These are phyloP conservation scores for Nakazawaea anatomiae DNA, from an alignment of 805 yeast genomes.

Conservation along the genomic window DNA sequence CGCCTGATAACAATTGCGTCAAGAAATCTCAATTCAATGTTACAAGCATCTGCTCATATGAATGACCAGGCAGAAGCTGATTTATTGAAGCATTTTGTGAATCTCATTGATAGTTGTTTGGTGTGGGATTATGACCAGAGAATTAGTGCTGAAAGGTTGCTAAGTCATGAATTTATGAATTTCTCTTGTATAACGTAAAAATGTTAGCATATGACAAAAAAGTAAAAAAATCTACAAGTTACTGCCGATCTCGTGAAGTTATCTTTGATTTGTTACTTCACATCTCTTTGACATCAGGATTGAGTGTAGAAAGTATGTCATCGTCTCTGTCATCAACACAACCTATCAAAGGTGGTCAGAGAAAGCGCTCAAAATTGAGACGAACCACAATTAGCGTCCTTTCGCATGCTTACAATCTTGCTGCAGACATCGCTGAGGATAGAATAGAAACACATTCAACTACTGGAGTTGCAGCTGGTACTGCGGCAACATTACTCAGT, in stretches of 20 bases:
- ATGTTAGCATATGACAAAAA: background rate
- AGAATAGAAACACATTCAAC: slow-evolving; percentile 16
- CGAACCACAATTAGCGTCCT: slow-evolving; percentile 15
- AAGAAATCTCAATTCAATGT: slow-evolving; percentile 16
- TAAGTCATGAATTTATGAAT: slow-evolving; percentile 22
- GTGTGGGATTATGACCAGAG: slow-evolving; percentile 31
- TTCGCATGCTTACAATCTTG: slow-evolving; percentile 16
- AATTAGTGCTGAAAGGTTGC: slow-evolving; percentile 20
- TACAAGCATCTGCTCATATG: slow-evolving; percentile 12
- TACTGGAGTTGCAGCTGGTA: slow-evolving; percentile 30
- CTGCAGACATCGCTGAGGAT: slow-evolving; percentile 17
- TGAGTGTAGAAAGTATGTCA: too few relatives aligned
- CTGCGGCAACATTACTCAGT: slow-evolving; percentile 38
- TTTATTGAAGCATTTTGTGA: slow-evolving; percentile 15
- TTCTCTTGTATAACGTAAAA: background rate
- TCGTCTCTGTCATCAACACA: slow-evolving; percentile 9
- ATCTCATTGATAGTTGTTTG: slow-evolving; percentile 23
- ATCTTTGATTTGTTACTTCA: too few relatives aligned
- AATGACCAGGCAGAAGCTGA: slow-evolving; percentile 9
- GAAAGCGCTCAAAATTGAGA: slow-evolving; percentile 2
- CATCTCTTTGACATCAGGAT: too few relatives aligned
- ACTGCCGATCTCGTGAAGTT: too few relatives aligned
- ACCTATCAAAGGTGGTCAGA: background rate
- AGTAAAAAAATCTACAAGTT: too few relatives aligned
- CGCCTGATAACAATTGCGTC: slow-evolving; percentile 14